Base-by-base conservation (phyloP, 148 eudicot genomes). In the Persicaria tinctoria region DNA sequence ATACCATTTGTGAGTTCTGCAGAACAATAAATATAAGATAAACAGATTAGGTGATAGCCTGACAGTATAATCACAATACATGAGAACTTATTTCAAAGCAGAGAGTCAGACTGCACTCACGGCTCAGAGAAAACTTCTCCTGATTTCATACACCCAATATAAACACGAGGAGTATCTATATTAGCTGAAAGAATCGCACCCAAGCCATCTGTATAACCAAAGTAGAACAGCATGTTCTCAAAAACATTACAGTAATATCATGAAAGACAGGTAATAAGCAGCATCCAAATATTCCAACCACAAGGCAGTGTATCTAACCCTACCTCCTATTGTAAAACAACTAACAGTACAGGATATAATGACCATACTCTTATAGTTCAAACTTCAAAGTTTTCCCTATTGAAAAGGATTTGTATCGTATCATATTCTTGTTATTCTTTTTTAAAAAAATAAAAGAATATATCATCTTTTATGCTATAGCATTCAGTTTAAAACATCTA, bases 131-230 rank as follows among this genome's bases (percentile, higher is more conserved):
- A 91, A 80, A 93, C 94, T 83, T 89, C 94, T 41, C 98, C 98
- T 54, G 97, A 91, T 82, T 87, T 91, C 98, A 93, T 93, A 84
- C 98, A 93, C 70, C 98, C 98, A 45, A 93, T 87, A 84, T 93
- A 93, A 68, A 83, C 82, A 57, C 87, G 91, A 57, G 97, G 89
- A 78, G 84, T 84, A 79, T 86, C 87, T 82, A 86, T 57, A 83
- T 91, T 85, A 70, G 89, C 85, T 49, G 91, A 82, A 73, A 93
- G 94, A 68, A 85, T 63, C 73, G 79, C 90, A 78, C 85, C 91
- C 69, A 93, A 80, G 76, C 87, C 86, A 93, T 93, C 97, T 91
- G 92, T 64, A 75, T 68, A 75, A 62, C 59, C 79, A 46, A 41
- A 66, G 70, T 4, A 41, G 17, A 66, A 44, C 38, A 66, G 18